A percentile compares a stretch with the other conserved stretches of the same genome.
Evolutionary conservation across 805 yeast species (phyloP).

Genomic region (Metschnikowia lochheadii): DNA sequence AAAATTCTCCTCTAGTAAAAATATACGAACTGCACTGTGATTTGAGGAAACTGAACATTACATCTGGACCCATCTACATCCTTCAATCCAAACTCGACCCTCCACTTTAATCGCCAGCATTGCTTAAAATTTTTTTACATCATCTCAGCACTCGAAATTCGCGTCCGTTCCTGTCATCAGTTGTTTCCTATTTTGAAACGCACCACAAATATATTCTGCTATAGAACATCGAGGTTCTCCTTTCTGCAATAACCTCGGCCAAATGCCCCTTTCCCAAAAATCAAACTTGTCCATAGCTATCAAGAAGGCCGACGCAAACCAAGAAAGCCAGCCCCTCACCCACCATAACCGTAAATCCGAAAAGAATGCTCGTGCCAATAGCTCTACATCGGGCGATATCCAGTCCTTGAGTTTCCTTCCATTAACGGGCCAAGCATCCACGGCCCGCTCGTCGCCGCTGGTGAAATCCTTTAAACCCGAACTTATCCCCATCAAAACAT

Average conservation of each 20-base stretch:
- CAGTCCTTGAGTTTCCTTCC: constrained; percentile 15
- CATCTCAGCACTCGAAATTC: not conserved
- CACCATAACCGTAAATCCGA: constrained; percentile 11
- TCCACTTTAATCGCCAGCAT: not conserved
- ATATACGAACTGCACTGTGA: constrained; percentile 1
- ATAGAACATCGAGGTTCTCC: not conserved
- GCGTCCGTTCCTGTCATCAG: not conserved
- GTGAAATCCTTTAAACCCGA: constrained; percentile 35
- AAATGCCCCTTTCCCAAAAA: constrained; percentile 26
- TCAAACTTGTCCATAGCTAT: constrained; percentile 44
- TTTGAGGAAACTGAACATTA: not conserved
- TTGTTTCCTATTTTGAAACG: constrained; percentile 1
- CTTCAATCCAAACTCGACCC: not conserved
- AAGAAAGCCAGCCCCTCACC: constrained; percentile 17
- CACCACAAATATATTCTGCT: constrained; percentile 4
- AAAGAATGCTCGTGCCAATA: constrained; percentile 8
- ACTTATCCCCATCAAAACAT: constrained; percentile 35
- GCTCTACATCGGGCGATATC: constrained; percentile 8
- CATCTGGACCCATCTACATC: not conserved
- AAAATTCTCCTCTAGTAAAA: constrained; percentile 1
- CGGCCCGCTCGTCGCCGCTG: constrained; percentile 28
- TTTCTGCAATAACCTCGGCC: not conserved
- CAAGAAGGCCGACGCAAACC: constrained; percentile 35
- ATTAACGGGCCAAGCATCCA: constrained; percentile 15
- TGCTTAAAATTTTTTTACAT: not conserved